phyloP scores from a whole-genome alignment of 208 protist species.

The Naegleria lovaniensis region DNA sequence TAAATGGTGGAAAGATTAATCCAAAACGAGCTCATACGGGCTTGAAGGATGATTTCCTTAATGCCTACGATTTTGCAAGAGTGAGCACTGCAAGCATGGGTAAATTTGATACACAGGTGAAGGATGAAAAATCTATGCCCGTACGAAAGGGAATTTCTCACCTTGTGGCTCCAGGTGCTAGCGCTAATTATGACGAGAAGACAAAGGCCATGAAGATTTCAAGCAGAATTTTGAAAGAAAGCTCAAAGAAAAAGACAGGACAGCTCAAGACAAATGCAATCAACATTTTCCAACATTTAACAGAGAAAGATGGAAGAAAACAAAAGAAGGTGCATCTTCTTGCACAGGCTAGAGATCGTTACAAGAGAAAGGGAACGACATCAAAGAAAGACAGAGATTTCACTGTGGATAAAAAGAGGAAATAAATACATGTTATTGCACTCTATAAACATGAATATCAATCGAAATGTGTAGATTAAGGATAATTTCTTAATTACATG shows the following conservation, averaged over 20 bases:
- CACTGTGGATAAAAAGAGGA: background rate
- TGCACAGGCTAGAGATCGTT: background rate
- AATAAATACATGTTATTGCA: background rate
- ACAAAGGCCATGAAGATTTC: background rate
- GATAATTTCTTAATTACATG: too few relatives aligned
- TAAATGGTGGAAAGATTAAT: background rate
- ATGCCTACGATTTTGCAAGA: background rate
- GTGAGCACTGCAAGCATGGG: slow-evolving; percentile 3
- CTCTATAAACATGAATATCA: too few relatives aligned
- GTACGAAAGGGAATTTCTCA: background rate
- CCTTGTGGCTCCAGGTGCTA: background rate
- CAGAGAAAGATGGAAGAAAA: background rate
- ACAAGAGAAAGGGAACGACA: background rate
- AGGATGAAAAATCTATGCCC: background rate
- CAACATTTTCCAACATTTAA: background rate
- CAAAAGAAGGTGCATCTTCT: background rate
- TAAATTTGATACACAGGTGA: slow-evolving; percentile 15
- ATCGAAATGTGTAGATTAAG: too few relatives aligned
- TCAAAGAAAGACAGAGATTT: background rate
- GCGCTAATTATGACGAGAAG: background rate
- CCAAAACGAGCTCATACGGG: background rate
- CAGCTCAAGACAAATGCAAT: background rate
- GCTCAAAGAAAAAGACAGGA: background rate
- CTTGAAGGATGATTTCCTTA: background rate
- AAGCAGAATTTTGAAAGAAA: slow-evolving; percentile 17